Base-by-base conservation (phyloP, 192 early-diverging fungal species). In the Irineochytrium annulatum region DNA sequence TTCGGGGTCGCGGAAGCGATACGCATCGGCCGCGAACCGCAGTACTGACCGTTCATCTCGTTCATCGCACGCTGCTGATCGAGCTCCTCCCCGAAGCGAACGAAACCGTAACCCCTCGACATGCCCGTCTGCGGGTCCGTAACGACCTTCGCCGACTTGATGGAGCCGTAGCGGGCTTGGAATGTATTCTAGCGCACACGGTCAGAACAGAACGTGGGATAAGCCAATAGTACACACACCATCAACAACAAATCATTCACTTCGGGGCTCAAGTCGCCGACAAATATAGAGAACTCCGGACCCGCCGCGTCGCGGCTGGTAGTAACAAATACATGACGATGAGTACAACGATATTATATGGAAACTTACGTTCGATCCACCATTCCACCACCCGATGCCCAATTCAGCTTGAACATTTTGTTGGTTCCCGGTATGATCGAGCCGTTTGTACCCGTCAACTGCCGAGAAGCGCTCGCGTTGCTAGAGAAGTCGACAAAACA, bases 61-160 rank as follows among this genome's bases (percentile, higher is more conserved):
- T 78, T 63, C 43, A 94, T 76, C 1, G 96, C 94, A 37, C 89
- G 87, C 63, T 90, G 85, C 60, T 93, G 89, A 70, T 98, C 96
- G 14, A 73, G 62, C 69, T 93, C 91, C 52, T 91, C 89, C 27
- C 73, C 68, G 63, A 98, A 95, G 16, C 93, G 86, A 49, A 97
- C 94, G 77, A 98, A 98, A 3, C 94, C 96, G 70, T 94, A 98
- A 13, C 71, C 75, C 16, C 91, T 78, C 32, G 93, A 87, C 67
- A 87, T 68, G 19, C 85, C 82, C 3, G 93, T 94, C 46, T 77
- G 68, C 13, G 88, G 84, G 68, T 98, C 94, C 2, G 87, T 88
- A 63, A 97, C 93, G 49, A 98, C 91, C 70, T 95, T 94, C 64
- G 93, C 96, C 3, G 91, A 84, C 63, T 90, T 85, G 80, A 87